Evolutionary conservation across 495 filamentous ascomycete species (phyloP), one percentile per base, ranked within the genome.

Genomic region (Clohesyomyces aquaticus): DNA sequence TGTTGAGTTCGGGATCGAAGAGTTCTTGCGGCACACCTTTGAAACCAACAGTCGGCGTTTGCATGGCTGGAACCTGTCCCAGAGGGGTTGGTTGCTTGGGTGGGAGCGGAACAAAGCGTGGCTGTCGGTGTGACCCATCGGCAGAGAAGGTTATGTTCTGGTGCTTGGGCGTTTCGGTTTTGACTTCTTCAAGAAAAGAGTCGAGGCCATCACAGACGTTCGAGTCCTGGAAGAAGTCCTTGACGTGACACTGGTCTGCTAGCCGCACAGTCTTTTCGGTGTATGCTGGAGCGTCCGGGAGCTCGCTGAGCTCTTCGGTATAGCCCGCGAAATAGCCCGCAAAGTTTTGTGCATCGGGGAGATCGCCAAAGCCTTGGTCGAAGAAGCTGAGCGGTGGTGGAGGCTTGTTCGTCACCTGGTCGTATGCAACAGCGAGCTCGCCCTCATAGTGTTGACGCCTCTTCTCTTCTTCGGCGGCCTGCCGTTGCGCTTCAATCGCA

Each of bases 241-340:
- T 52, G 8, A 19, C 12, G 4, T 32, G 11, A 16, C 9, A 16
- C 1, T 9, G 4, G 3, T 28, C 21, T 8, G 49, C 25, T 8
- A 52, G 25, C 2, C 11, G 25, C 3, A 52, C 49, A 2, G 49
- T 52, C 26, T 52, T 52, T 29, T 16, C 27, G 6, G 45, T 19
- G 45, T 9, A 29, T n/a, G 28, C 23, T 18, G 51, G 49, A 6
- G 49, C 51, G 29, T 55, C 51, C 3, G 51, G 32, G n/a, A 55
- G 51, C 9, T 41, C 28, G n/a, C 11, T 21, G 4, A 55, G 19
- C 10, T 55, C 51, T 41, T 55, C 32, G n/a, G n/a, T n/a, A n/a
- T n/a, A n/a, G n/a, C n/a, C n/a, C n/a, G n/a, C n/a, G n/a, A n/a
- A n/a, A n/a, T n/a, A n/a, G n/a, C n/a, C n/a, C n/a, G n/a, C n/a